These are phyloP conservation scores for Raphanus raphanistrum DNA, from an alignment of 345 rosid genomes.

Conservation along the genomic window DNA sequence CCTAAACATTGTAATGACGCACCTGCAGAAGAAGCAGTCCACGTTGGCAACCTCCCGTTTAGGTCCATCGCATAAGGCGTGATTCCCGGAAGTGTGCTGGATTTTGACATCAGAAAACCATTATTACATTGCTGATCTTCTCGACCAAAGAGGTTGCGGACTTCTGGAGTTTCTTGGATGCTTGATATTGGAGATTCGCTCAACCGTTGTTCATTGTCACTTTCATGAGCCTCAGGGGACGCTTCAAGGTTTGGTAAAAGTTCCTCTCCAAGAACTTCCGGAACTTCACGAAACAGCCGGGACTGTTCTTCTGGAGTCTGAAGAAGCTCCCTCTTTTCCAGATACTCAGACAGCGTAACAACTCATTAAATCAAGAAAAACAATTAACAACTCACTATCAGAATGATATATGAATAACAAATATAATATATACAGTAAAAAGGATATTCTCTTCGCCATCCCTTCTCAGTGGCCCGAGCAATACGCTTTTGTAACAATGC, in stretches of 20 bases:
- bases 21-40: conserved; percentile 44
- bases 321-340: conserved; percentile 73
- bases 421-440: conserved; percentile 18
- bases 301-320: conserved; percentile 63
- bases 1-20: conserved; percentile 15
- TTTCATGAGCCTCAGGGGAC: conserved; percentile 27
- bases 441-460: conserved; percentile 98
- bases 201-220: conserved; percentile 20
- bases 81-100: conserved; percentile 37
- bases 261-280: conserved; percentile 65
- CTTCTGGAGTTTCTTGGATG: conserved; percentile 35
- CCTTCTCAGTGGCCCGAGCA: conserved; percentile 80
- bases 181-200: conserved; percentile 34
- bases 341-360: conserved; percentile 63
- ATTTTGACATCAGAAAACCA: conserved; percentile 35
- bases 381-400: neutral
- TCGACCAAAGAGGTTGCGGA: conserved; percentile 28
- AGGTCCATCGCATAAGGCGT: conserved; percentile 30
- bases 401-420: no score
- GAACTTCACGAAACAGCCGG: conserved; percentile 61
- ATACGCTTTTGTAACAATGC: conserved; percentile 57
- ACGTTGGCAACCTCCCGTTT: conserved; percentile 33
- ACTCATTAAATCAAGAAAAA: conserved; percentile 57
- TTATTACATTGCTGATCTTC: conserved; percentile 32
- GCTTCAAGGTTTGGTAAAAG: conserved; percentile 40